Percentiles rank a stretch among this genome's conserved stretches.
These are phyloP conservation scores for Pseudogymnoascus sp. DNA, from an alignment of 2,329 filamentous ascomycete species.

Conservation along the genomic window DNA sequence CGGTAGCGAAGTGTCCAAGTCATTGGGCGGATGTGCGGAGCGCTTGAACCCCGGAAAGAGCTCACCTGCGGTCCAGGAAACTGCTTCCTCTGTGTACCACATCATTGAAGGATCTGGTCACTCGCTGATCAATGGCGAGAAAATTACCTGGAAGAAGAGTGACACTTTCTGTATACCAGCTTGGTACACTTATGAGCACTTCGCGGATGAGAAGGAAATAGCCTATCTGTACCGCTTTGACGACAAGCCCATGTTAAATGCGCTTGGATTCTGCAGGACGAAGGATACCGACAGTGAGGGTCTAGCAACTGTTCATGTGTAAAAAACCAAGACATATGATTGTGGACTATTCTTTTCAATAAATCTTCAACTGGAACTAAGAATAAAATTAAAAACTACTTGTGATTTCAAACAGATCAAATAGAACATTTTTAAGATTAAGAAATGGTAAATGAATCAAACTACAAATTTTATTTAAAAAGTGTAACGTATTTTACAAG, in stretches of 20 bases:
- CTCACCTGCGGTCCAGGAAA: constrained; percentile 38
- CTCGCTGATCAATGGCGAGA: constrained; percentile 32
- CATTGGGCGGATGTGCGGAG: constrained; percentile 40
- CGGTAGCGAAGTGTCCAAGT: constrained; percentile 36
- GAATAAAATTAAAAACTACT: neutral
- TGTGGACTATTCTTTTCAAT: neutral
- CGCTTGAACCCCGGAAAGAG: constrained; percentile 31
- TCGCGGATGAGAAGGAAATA: constrained; percentile 27
- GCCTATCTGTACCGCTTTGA: constrained; percentile 47
- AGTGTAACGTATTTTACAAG: too few species aligned
- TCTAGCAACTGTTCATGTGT: constrained; percentile 18
- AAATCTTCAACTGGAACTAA: neutral
- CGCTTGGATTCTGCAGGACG: constrained; percentile 41
- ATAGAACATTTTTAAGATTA: too few species aligned
- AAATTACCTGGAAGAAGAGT: constrained; percentile 37
- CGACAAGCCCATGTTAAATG: constrained; percentile 45
- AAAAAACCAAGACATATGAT: neutral
- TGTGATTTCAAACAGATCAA: neutral
- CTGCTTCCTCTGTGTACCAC: constrained; percentile 45
- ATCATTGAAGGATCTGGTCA: constrained; percentile 39
- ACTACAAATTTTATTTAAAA: too few species aligned
- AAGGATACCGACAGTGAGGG: constrained; percentile 33
- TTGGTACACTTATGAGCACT: constrained; percentile 43
- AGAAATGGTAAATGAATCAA: neutral
- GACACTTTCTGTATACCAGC: constrained; percentile 48